Base-by-base conservation (phyloP, 1,284 basidiomycete genomes). In the Coniferiporia sulphurascens region DNA sequence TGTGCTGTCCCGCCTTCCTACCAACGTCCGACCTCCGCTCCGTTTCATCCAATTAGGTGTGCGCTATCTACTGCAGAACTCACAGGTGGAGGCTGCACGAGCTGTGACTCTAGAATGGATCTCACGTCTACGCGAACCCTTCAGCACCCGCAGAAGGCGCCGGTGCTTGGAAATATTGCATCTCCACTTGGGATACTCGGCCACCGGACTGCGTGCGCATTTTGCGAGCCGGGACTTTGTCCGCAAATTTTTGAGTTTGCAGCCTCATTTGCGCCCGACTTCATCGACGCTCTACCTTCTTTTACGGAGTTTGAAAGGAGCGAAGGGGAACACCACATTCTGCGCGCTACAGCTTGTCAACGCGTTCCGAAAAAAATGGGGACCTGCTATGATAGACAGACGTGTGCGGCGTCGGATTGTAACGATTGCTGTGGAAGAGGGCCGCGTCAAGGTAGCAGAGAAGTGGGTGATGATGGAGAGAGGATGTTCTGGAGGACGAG, bases 231-330 rank as follows among this genome's bases (percentile, higher is more conserved):
- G 76, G 58, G 70, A 74, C 65, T 70, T 72, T 46, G 69, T 82
- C 61, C 65, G 73, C 58, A 71, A 71, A 21, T 72, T 87, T 44
- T 64, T 86, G 48, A 66, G 66, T 21, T 61, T 77, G 52, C 80
- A 85, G 66, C 73, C 76, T 10, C 70, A 70, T 56, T 67, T 90
- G 41, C 72, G 66, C 35, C 87, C 88, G 19, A 81, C 78, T 38
- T 71, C 85, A n/a, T 76, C 73, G n/a, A 89, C 88, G 1, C 68
- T 90, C 21, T 80, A 78, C 65, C 71, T 85, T 36, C 73, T 89
- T 48, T 75, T 91, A 41, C 71, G 76, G 41, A 74, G 78, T 55
- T 72, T 91, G 52, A 71, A 70, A 52, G 65, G 69, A 51, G 76
- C 75, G 22, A 77, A 73, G 61, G 73, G 70, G 22, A 78, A 84